phyloP scores from a whole-genome alignment of 2,329 filamentous ascomycete genomes.

The Neodidymelliopsis sp. region DNA sequence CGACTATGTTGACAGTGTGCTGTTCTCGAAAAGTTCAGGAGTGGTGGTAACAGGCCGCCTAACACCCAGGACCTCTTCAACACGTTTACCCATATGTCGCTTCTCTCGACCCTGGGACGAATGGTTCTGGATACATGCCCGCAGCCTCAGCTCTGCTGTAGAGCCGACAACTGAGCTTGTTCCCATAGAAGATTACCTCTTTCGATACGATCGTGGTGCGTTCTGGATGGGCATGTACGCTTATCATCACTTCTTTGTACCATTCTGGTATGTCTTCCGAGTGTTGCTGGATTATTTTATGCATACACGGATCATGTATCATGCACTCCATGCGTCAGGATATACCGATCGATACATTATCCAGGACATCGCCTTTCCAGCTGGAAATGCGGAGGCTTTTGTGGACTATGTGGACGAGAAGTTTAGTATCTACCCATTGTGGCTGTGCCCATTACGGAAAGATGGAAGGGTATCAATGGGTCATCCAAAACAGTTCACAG shows the following conservation, averaged over 20 bases:
- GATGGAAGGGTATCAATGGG: conserved; percentile 43
- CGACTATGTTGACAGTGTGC: conserved; percentile 76
- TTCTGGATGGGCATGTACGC: conserved; percentile 71
- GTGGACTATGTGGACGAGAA: conserved; percentile 58
- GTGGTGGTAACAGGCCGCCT: conserved; percentile 68
- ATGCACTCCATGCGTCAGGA: conserved; percentile 66
- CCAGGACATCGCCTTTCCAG: conserved; percentile 69
- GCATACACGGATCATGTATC: conserved; percentile 69
- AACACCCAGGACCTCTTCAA: conserved; percentile 51
- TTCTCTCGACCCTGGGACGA: conserved; percentile 68
- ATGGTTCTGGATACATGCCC: conserved; percentile 77
- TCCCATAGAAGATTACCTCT: conserved; percentile 64
- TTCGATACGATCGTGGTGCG: conserved; percentile 69
- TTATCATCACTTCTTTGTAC: conserved; percentile 67
- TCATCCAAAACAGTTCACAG: conserved; percentile 26
- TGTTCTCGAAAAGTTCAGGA: conserved; percentile 63
- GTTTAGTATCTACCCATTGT: conserved; percentile 63
- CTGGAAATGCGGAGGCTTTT: conserved; percentile 59
- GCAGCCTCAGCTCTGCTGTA: conserved; percentile 15
- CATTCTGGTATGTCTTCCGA: conserved; percentile 67
- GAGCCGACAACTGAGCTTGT: conserved; percentile 49
- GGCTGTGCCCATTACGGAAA: conserved; percentile 62
- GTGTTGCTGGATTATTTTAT: conserved; percentile 68
- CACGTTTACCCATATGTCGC: conserved; percentile 34
- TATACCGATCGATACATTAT: conserved; percentile 65